These are phyloP conservation scores for Haplographium delicatum DNA, from an alignment of 495 filamentous ascomycete species.

Conservation along the genomic window DNA sequence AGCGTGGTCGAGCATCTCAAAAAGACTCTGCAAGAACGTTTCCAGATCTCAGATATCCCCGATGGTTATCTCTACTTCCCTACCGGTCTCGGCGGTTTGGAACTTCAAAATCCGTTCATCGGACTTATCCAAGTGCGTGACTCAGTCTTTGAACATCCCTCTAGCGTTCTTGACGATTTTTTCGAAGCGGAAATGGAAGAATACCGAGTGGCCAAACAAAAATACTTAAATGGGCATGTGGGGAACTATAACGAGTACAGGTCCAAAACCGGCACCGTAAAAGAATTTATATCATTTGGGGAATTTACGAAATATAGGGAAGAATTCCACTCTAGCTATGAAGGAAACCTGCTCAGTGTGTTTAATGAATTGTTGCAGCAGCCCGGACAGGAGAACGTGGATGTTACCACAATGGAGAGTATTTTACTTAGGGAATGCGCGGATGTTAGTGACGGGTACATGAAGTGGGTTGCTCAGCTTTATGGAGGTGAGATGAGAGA, in stretches of 20 bases:
- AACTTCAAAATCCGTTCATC: slow-evolving; percentile 53
- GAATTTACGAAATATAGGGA: slow-evolving; percentile 51
- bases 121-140: slow-evolving; percentile 48
- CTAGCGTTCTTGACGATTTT: slow-evolving; percentile 39
- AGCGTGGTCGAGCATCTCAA: slow-evolving; percentile 57
- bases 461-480: slow-evolving; percentile 56
- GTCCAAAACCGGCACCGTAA: slow-evolving; percentile 24
- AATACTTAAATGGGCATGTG: slow-evolving; percentile 34
- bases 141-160: slow-evolving; percentile 42
- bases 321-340: slow-evolving; percentile 30
- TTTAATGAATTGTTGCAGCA: slow-evolving; percentile 16
- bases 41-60: slow-evolving; percentile 50
- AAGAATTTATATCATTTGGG: slow-evolving; percentile 52
- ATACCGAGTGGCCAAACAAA: slow-evolving; percentile 42
- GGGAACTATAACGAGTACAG: slow-evolving; percentile 18
- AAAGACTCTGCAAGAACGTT: slow-evolving; percentile 45
- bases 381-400: slow-evolving; percentile 8
- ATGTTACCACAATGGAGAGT: slow-evolving; percentile 43
- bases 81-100: slow-evolving; percentile 52
- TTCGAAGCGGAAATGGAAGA: slow-evolving; percentile 35
- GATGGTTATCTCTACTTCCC: slow-evolving; percentile 68
- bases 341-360: slow-evolving; percentile 11
- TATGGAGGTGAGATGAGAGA: slow-evolving; percentile 55
- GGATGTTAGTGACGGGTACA: slow-evolving; percentile 54
- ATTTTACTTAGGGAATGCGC: slow-evolving; percentile 55